Conservation (phyloP, 768 basidiomycete species). For the Collybiopsis luxurians region DNA sequence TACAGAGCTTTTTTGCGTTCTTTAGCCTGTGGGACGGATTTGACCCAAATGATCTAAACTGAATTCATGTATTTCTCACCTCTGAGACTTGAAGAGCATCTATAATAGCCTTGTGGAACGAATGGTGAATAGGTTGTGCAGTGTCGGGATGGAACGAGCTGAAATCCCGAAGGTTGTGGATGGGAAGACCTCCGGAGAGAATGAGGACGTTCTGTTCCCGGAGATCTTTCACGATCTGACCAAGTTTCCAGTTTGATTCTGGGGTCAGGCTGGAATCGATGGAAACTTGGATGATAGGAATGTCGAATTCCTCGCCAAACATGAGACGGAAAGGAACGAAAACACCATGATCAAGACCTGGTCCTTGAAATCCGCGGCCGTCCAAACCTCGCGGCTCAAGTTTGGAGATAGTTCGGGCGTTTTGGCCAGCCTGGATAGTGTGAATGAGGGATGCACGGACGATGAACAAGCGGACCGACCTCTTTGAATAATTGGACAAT, state of each 20-base stretch:
- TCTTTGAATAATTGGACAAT: conserved; percentile 60
- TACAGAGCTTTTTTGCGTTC: conserved; percentile 55
- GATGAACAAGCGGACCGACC: conserved; percentile 24
- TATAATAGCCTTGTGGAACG: conserved; percentile 59
- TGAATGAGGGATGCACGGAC: background rate
- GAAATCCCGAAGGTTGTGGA: conserved; percentile 64
- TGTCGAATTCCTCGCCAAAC: conserved; percentile 65
- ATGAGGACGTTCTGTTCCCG: conserved; percentile 67
- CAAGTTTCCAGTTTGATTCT: conserved; percentile 61
- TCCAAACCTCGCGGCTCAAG: conserved; percentile 60
- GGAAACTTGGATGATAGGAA: conserved; percentile 72
- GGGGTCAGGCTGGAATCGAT: conserved; percentile 62
- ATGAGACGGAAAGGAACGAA: conserved; percentile 78
- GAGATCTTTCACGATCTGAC: conserved; percentile 56
- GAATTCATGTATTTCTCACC: conserved; percentile 33
- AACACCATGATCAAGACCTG: conserved; percentile 77
- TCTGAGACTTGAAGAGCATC: conserved; percentile 48
- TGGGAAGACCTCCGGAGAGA: conserved; percentile 66
- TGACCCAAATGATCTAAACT: background rate
- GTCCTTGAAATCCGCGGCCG: conserved; percentile 60
- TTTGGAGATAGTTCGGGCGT: conserved; percentile 46
- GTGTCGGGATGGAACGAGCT: conserved; percentile 46
- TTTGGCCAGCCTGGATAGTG: conserved; percentile 44
- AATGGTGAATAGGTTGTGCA: conserved; percentile 45
- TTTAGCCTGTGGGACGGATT: conserved; percentile 33